Evolutionary conservation across 2,329 filamentous ascomycete species (phyloP).

Genomic region (Calonectria henricotiae): DNA sequence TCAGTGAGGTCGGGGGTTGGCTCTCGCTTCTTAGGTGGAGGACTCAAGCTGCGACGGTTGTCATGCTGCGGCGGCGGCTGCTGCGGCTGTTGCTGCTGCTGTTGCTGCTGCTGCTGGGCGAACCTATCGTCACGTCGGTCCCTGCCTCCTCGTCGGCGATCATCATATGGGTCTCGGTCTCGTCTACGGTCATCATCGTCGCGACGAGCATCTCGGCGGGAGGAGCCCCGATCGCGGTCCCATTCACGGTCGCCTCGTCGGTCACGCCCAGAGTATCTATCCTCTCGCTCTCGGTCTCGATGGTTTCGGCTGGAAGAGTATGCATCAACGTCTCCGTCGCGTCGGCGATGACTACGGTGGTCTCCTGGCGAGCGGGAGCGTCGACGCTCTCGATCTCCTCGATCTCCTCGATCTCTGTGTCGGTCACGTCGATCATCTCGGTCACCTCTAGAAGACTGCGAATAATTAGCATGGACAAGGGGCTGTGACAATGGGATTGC

Average conservation of each 20-base stretch:
- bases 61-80: conserved; percentile 57
- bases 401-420: conserved; percentile 53
- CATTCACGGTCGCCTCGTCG: conserved; percentile 81
- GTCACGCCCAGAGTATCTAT: conserved; percentile 84
- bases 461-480: conserved; percentile 42
- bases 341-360: conserved; percentile 77
- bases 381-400: conserved; percentile 67
- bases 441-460: conserved; percentile 52
- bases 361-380: conserved; percentile 88
- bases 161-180: conserved; percentile 71
- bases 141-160: conserved; percentile 69
- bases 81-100: conserved; percentile 1
- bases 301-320: conserved; percentile 96
- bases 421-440: conserved; percentile 55
- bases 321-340: conserved; percentile 85
- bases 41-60: conserved; percentile 82
- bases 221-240: conserved; percentile 78
- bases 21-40: conserved; percentile 91
- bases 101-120: conserved; percentile 43
- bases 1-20: conserved; percentile 96
- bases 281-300: conserved; percentile 93
- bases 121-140: conserved; percentile 62
- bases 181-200: conserved; percentile 77
- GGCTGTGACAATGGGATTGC: conserved; percentile 46
- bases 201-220: conserved; percentile 75